Evolutionary conservation across 805 yeast genomes (phyloP), one percentile per base, ranked within the genome.

Genomic region (Starmerella davenportii): DNA sequence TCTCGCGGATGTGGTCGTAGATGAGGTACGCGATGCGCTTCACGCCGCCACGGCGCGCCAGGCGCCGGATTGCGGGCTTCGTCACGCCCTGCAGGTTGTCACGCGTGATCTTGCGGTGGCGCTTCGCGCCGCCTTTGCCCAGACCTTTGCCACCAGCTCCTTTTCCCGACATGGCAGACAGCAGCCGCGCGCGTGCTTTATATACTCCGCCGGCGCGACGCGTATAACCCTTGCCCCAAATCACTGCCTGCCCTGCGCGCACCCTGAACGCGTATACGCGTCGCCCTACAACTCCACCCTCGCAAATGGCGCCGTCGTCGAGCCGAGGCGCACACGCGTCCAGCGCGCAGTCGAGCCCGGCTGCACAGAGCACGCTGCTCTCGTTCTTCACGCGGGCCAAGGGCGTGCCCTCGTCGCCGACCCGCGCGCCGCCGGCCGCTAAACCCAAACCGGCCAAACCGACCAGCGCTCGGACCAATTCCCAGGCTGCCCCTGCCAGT

Each of bases 21-120:
- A 87, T 87, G 62, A 85, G 71, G 65, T 94, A 96, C 49, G 96
- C 87, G 60, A 87, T 87, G 80, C 98, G 94, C 79, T 87, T 87
- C 62, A 87, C 98, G 85, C 98, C 98, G 72, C 98, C 98, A 81
- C 98, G 84, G 78, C 98, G 87, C 38, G 98, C 98, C 59, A 87
- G 78, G 81, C 98, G 87, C 74, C 98, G 84, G 62, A 87, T 87
- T 61, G 98, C 98, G 62, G 98, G 98, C 76, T 87, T 87, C 49
- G 98, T 87, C 64, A 87, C 87, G 74, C 98, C 98, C 70, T 85
- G 95, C 55, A 90, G 85, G 87, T 87, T 90, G 68, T 90, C 98
- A 75, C 96, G 85, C 53, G 85, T 74, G 68, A 87, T 81, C 81
- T 85, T 85, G 76, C 96, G 82, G 84, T 87, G 98, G 70, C 98